Percentiles rank a stretch among this genome's conserved stretches.
Evolutionary conservation across 495 filamentous ascomycete genomes (phyloP).

Genomic region (Penicillium flavigenum): DNA sequence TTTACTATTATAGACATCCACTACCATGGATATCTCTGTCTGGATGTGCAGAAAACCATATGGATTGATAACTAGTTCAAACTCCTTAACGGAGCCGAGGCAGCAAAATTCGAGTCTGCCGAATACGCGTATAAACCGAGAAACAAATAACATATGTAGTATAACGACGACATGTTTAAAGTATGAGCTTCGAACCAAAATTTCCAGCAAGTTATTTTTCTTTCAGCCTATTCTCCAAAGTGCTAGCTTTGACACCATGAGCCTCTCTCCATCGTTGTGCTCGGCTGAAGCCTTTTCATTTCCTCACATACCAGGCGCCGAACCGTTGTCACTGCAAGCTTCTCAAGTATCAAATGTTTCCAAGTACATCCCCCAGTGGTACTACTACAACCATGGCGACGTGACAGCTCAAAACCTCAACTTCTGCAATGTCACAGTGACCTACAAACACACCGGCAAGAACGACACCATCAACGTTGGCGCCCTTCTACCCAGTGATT

Average conservation of each 20-base stretch:
- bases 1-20: neutral
- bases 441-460: slow-evolving; percentile 43
- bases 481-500: slow-evolving; percentile 35
- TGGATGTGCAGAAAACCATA: neutral
- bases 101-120: neutral
- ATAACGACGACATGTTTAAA: neutral
- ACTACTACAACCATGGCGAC: neutral
- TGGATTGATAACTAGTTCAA: neutral
- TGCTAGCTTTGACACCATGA: neutral
- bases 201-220: neutral
- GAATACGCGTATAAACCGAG: neutral
- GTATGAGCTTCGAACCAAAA: neutral
- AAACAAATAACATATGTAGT: neutral
- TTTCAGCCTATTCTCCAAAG: neutral
- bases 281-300: neutral
- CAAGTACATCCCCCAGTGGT: neutral
- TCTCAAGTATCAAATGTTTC: neutral
- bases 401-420: neutral
- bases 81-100: neutral
- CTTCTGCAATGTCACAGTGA: slow-evolving; percentile 49
- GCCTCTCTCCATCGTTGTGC: neutral
- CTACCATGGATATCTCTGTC: neutral
- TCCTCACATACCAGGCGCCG: neutral
- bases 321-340: neutral
- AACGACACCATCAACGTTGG: slow-evolving; percentile 38